Percentiles rank a stretch among this genome's conserved stretches.
Conservation (phyloP, 1,284 basidiomycete species). For the Uromyces viciae-fabae region DNA sequence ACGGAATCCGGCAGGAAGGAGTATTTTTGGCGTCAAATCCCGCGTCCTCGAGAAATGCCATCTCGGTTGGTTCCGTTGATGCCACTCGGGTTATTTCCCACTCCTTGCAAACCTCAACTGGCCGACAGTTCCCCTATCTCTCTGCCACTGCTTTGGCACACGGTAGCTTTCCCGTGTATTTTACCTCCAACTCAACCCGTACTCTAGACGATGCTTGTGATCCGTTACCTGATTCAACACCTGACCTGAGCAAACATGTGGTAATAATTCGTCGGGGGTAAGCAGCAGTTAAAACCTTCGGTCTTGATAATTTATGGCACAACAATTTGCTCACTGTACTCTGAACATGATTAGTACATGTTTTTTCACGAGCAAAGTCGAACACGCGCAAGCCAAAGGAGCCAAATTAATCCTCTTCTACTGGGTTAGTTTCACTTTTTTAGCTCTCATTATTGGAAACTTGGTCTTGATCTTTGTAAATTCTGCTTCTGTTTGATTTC, state of each 20-base stretch:
- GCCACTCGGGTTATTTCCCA: neutral
- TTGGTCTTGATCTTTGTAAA: neutral
- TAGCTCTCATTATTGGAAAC: neutral
- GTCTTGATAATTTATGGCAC: neutral
- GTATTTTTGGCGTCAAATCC: slow-evolving; percentile 33
- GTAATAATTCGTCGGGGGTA: slow-evolving; percentile 33
- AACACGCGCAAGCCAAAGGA: slow-evolving; percentile 29
- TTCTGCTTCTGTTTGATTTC: too few species aligned
- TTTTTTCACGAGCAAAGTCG: slow-evolving; percentile 29
- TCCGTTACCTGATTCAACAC: slow-evolving; percentile 23
- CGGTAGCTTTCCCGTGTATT: slow-evolving; percentile 30
- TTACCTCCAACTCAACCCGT: slow-evolving; percentile 28
- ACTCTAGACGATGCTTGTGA: slow-evolving; percentile 30
- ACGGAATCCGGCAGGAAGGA: slow-evolving; percentile 15
- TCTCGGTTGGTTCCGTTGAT: slow-evolving; percentile 42
- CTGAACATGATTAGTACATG: slow-evolving; percentile 14
- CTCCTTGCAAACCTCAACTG: slow-evolving; percentile 19
- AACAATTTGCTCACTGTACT: too few species aligned
- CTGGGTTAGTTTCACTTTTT: slow-evolving; percentile 9
- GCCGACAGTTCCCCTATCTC: slow-evolving; percentile 21
- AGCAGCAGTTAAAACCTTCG: neutral
- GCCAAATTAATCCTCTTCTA: slow-evolving; percentile 40
- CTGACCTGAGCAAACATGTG: slow-evolving; percentile 30
- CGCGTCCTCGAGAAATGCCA: slow-evolving; percentile 23
- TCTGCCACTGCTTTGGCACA: slow-evolving; percentile 23